Evolutionary conservation across 768 basidiomycete genomes (phyloP), one percentile per base, ranked within the genome.

Genomic region (Phallus indusiatus): DNA sequence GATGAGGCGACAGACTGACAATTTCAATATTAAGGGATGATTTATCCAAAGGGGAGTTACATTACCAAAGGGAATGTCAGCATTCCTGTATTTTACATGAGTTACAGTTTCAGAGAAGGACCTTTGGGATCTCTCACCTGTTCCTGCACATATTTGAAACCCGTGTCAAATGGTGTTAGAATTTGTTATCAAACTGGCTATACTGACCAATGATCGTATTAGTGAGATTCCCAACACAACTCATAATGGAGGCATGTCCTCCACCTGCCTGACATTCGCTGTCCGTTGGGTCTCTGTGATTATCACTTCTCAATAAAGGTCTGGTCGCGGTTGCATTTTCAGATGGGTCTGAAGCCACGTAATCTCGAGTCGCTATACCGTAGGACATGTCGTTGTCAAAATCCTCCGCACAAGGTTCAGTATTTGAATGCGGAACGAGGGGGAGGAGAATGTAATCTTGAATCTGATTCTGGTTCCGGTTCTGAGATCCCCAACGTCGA

Each of bases 181-280:
- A 42, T 42, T 42, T 49, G 42, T 59, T 33, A 37, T 21, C 65
- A 67, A 21, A 57, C 34, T 21, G 63, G 62, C 69, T 84, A 91
- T 91, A 56, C 88, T 94, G 14, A 56, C 93, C 93, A 64, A 96
- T 86, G 65, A 94, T 92, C 0, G 94, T 96, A 65, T 96, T 96
- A 22, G 84, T 75, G 47, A 96, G 74, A 67, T 93, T 93, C 64
- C 88, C 85, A 54, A 90, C 77, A 53, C 82, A 84, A 63, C 87
- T 88, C 18, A 76, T 63, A 24, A 92, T 69, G 47, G 74, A 81
- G 11, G 89, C 91, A 70, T 81, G 81, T 0, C 91, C 91, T 18
- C 88, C 86, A 57, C 48, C 48, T 50, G 62, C 70, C 53, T 60
- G 66, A 54, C 69, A 24, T 28, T 47, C 22, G 24, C 28, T 28